Conservation (phyloP, 73 alveolate species). For the Durusdinium trenchii region DNA sequence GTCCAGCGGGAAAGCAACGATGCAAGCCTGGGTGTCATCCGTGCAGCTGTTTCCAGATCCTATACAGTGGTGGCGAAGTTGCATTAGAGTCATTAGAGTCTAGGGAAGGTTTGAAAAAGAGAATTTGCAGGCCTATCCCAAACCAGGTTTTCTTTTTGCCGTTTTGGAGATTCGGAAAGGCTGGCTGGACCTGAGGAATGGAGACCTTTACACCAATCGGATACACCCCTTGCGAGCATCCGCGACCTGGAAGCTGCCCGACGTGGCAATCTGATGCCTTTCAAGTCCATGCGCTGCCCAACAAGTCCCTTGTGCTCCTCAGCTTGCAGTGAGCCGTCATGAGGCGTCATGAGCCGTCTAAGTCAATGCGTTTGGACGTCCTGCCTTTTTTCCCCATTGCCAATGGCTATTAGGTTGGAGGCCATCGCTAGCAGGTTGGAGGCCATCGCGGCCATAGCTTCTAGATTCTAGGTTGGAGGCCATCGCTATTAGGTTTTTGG, state of each 20-base stretch:
- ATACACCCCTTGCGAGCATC: constrained; percentile 60
- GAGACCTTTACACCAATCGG: constrained; percentile 78
- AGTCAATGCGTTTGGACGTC: too few relatives aligned
- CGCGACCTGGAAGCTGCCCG: constrained; percentile 56
- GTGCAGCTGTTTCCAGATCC: constrained; percentile 88
- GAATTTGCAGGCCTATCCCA: not conserved
- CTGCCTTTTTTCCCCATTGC: too few relatives aligned
- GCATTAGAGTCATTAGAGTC: not conserved
- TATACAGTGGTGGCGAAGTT: constrained; percentile 26
- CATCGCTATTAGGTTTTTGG: too few relatives aligned
- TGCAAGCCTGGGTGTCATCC: constrained; percentile 61
- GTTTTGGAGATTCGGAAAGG: not conserved
- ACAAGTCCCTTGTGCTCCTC: constrained; percentile 70
- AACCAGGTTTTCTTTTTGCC: not conserved
- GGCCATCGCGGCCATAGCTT: too few relatives aligned
- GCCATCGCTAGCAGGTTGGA: too few relatives aligned
- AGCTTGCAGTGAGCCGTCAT: too few relatives aligned
- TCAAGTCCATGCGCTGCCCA: constrained; percentile 68
- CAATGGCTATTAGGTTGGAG: too few relatives aligned
- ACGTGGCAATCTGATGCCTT: constrained; percentile 48
- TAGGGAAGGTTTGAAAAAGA: not conserved
- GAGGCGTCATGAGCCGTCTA: too few relatives aligned
- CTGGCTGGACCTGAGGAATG: constrained; percentile 17
- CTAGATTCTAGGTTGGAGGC: too few relatives aligned
- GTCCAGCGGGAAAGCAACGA: constrained; percentile 85